Percentiles rank a stretch among this genome's conserved stretches.
These are phyloP conservation scores for Jatropha curcas DNA, from an alignment of 345 rosid genomes.

Conservation along the genomic window DNA sequence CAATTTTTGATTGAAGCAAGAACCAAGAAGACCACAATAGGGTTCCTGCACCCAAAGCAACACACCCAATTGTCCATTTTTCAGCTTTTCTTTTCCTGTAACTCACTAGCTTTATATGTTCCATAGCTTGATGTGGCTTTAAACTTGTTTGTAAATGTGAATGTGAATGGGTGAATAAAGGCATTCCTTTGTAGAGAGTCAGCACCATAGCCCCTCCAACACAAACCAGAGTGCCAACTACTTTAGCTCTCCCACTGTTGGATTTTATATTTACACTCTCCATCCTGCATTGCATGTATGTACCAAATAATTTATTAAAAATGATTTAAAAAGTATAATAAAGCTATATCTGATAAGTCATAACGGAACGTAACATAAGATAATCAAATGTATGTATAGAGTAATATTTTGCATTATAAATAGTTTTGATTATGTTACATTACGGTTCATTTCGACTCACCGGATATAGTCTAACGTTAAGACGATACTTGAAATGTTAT, in stretches of 20 bases:
- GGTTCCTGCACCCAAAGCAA: conserved; percentile 44
- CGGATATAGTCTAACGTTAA: too few relatives aligned
- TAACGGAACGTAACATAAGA: too few relatives aligned
- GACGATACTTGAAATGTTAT: too few relatives aligned
- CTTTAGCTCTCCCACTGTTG: conserved; percentile 43
- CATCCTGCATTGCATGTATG: conserved; percentile 50
- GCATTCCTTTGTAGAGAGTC: conserved; percentile 48
- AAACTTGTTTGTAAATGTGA: conserved; percentile 1
- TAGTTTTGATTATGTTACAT: too few relatives aligned
- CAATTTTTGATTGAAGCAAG: conserved; percentile 47
- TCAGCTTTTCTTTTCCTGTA: conserved; percentile 23
- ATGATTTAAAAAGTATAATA: too few relatives aligned
- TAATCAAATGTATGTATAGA: too few relatives aligned
- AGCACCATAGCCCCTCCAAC: conserved; percentile 57
- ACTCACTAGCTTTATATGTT: conserved; percentile 8
- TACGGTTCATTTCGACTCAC: too few relatives aligned
- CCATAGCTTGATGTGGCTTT: conserved; percentile 5
- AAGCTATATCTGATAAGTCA: too few relatives aligned
- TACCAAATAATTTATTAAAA: too few relatives aligned
- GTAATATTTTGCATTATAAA: too few relatives aligned
- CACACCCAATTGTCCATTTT: conserved; percentile 50
- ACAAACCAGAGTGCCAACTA: conserved; percentile 53
- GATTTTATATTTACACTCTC: conserved; percentile 42
- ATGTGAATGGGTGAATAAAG: conserved; percentile 39
- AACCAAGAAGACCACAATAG: conserved; percentile 68